Base-by-base conservation (phyloP, 306 rosid genomes). In the Trichosanthes cucumerina region DNA sequence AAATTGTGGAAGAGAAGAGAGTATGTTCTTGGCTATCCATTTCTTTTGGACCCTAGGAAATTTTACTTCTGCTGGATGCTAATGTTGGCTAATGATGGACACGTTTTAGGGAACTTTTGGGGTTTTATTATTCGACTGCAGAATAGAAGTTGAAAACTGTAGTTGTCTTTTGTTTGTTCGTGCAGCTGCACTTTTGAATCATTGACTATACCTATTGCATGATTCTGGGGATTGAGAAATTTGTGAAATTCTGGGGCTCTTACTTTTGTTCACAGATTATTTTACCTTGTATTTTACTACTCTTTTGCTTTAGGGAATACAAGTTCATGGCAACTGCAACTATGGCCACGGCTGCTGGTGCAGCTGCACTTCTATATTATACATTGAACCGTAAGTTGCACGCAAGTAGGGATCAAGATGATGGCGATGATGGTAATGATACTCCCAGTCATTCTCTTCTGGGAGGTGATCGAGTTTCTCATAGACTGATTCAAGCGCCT, bases 261-360 rank as follows among this genome's bases (percentile, higher is more conserved):
- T 60, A 13, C 23, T 34, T 52, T 19, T 41, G 9, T 57, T 7
- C 50, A 39, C 16, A 18, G 24, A 19, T 80, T 86, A 24, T 81
- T 80, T 65, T 78, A 58, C 50, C 68, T 12, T 75, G 44, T 41
- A 34, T 68, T 54, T 14, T 12, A 28, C 11, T 5, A 18, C 10
- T 78, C 16, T 5, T 4, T 18, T 66, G 43, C 84, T 81, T 26
- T 77, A 87, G 89, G 91, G 86, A 80, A 52, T 75, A 78, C 49
- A 57, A 78, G 78, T 62, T 89, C 77, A 95, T 95, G 97, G 95
- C 98, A 87, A 89, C 98, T 84, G 96, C 97, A 81, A 95, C 96
- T 73, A 86, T 95, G 97, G 97, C 98, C 43, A 95, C 98, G 78
- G 96, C 98, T 72, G 97, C 96, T 24, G 98, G 97, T 76, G 97